Conservation (phyloP, 1,139 yeast genomes). For the Diutina siamensis region DNA sequence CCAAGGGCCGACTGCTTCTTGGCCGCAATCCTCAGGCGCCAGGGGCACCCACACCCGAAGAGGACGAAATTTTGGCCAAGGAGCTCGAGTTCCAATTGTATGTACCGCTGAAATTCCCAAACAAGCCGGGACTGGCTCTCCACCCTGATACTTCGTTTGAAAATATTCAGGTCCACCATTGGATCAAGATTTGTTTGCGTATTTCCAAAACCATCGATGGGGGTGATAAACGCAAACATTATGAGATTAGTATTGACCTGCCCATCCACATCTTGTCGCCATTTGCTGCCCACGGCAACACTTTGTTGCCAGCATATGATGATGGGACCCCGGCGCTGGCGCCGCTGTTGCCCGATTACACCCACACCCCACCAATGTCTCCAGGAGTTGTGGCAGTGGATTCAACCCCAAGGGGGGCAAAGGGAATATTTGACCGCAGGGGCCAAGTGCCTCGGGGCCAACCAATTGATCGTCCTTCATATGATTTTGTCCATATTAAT, state of each 20-base stretch:
- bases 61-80: constrained; percentile 34
- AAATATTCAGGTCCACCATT: constrained; percentile 78
- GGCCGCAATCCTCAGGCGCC: constrained; percentile 14
- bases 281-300: constrained; percentile 62
- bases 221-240: constrained; percentile 62
- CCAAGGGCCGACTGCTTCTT: constrained; percentile 33
- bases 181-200: constrained; percentile 82
- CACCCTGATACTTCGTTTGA: constrained; percentile 79
- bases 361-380: constrained; percentile 30
- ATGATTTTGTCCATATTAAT: constrained; percentile 22
- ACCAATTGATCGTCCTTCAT: constrained; percentile 6
- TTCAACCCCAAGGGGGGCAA: constrained; percentile 7
- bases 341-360: constrained; percentile 14
- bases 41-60: constrained; percentile 11
- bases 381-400: constrained; percentile 46
- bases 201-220: constrained; percentile 54
- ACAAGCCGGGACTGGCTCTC: constrained; percentile 29
- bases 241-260: constrained; percentile 84
- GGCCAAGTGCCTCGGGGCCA: background rate
- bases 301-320: constrained; percentile 46
- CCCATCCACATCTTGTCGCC: constrained; percentile 70
- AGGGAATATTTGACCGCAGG: background rate
- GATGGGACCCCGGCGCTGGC: constrained; percentile 18
- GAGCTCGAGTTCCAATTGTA: constrained; percentile 78
- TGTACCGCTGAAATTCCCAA: constrained; percentile 55